Percentiles rank a stretch among this genome's conserved stretches.
phyloP scores from a whole-genome alignment of 805 yeast species.

The Pichia scutulata region DNA sequence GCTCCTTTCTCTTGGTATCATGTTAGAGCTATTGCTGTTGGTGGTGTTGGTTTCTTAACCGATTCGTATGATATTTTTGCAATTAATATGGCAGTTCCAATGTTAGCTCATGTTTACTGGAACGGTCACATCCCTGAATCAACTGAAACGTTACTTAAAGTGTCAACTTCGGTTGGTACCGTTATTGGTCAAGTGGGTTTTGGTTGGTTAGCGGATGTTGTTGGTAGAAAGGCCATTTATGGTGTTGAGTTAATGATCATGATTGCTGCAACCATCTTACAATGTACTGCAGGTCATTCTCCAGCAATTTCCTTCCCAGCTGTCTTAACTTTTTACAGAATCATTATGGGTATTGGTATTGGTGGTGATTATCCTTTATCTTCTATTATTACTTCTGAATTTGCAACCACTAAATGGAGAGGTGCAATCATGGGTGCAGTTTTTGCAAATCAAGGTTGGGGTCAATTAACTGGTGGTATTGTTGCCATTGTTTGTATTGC shows the following conservation, averaged over 20 bases:
- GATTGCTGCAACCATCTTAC: slow-evolving; percentile 72
- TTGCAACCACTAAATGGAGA: slow-evolving; percentile 92
- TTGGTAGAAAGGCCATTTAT: slow-evolving; percentile 83
- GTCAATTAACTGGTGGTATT: slow-evolving; percentile 83
- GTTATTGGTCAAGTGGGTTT: slow-evolving; percentile 85
- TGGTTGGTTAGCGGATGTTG: slow-evolving; percentile 71
- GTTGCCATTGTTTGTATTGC: slow-evolving; percentile 71
- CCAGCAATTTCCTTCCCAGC: slow-evolving; percentile 70
- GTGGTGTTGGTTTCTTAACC: slow-evolving; percentile 91
- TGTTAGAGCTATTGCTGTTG: slow-evolving; percentile 71
- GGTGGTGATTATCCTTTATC: slow-evolving; percentile 97
- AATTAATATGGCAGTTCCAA: slow-evolving; percentile 71
- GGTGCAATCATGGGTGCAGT: slow-evolving; percentile 97
- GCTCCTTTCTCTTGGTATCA: slow-evolving; percentile 80
- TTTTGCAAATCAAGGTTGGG: slow-evolving; percentile 95
- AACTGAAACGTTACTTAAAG: slow-evolving; percentile 70
- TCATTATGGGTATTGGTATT: slow-evolving; percentile 90
- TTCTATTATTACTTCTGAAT: slow-evolving; percentile 88
- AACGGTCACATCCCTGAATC: slow-evolving; percentile 52
- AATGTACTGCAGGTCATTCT: slow-evolving; percentile 65
- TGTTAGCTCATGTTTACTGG: slow-evolving; percentile 77
- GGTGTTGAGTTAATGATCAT: slow-evolving; percentile 82
- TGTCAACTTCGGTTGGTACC: slow-evolving; percentile 89
- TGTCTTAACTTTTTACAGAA: slow-evolving; percentile 68
- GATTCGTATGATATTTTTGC: slow-evolving; percentile 92